Evolutionary conservation across 2,329 filamentous ascomycete genomes (phyloP), one percentile per base, ranked within the genome.

Genomic region (Xylaria multiplex): DNA sequence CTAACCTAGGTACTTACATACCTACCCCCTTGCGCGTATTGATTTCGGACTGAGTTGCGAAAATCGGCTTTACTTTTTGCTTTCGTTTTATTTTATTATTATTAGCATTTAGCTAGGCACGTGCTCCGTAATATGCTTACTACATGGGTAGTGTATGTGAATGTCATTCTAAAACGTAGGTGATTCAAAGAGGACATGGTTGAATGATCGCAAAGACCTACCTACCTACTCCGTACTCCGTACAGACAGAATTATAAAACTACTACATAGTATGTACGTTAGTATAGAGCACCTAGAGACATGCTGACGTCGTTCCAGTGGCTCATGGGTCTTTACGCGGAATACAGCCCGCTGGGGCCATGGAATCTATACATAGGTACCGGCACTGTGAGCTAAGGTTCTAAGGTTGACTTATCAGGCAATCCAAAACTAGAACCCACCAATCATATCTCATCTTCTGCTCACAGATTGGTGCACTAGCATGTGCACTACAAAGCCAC

Each of bases 21-120:
- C 55, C 19, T 5, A n/a, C n/a, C n/a, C 37, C 9, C 32, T 27
- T 27, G 32, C 7, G 13, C 11, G 19, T 24, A 16, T 6, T 27
- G 14, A 37, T 49, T 45, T 65, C 63, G 58, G 43, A 54, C 35
- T 13, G 14, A 22, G 14, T 6, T 45, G 63, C 62, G 62, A 65
- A 65, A 65, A 59, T 59, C 62, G 62, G 49, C 27, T 14, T 37
- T 56, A 13, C 4, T 40, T 40, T 13, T 37, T 56, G 37, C 4
- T 40, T 40, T 13, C 14, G 4, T 40, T 40, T 13, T 40, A 40
- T 13, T 35, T 35, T 35, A 35, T 35, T 35, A 6, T 3, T 40
- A 3, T 40, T 50, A 19, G 19, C 19, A 19, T 43, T 30, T 32
- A 6, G 16, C 13, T 16, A 48, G 45, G 9, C 11, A 48, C 11